These are phyloP conservation scores for Adiantum capillusveneris DNA, from an alignment of 75 land plant genomes.

Conservation along the genomic window DNA sequence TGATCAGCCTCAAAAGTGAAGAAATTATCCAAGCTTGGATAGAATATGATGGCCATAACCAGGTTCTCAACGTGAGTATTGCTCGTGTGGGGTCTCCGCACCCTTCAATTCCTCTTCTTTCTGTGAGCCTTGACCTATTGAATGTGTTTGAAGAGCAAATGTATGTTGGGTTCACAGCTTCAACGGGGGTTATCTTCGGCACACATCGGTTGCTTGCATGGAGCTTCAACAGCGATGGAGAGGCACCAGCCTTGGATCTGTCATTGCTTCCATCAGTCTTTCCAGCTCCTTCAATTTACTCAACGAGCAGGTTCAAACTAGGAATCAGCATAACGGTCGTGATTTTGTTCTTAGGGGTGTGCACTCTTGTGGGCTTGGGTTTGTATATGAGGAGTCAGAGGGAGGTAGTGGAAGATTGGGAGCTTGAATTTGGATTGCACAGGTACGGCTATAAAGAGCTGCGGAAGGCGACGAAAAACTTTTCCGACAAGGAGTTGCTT, in stretches of 20 bases:
- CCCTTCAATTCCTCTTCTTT: too few relatives aligned
- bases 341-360: too few relatives aligned
- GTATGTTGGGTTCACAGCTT: conserved; percentile 36
- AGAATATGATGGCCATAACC: conserved; percentile 23
- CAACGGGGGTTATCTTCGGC: conserved; percentile 21
- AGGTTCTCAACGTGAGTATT: conserved; percentile 31
- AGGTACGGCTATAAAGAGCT: conserved; percentile 7
- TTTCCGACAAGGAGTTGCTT: not conserved
- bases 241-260: too few relatives aligned
- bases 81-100: conserved; percentile 9
- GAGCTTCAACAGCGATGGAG: not conserved
- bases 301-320: too few relatives aligned
- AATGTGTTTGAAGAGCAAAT: conserved; percentile 15
- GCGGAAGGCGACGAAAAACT: conserved; percentile 2
- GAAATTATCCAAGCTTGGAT: conserved; percentile 38
- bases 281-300: too few relatives aligned
- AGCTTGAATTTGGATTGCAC: conserved; percentile 17
- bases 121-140: too few relatives aligned
- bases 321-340: too few relatives aligned
- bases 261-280: too few relatives aligned
- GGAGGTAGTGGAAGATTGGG: too few relatives aligned
- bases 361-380: too few relatives aligned
- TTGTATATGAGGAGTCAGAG: too few relatives aligned
- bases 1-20: conserved; percentile 24
- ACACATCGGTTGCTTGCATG: conserved; percentile 10